These are phyloP conservation scores for Rhizopogon roseolus DNA, from an alignment of 768 basidiomycete genomes.

Conservation along the genomic window DNA sequence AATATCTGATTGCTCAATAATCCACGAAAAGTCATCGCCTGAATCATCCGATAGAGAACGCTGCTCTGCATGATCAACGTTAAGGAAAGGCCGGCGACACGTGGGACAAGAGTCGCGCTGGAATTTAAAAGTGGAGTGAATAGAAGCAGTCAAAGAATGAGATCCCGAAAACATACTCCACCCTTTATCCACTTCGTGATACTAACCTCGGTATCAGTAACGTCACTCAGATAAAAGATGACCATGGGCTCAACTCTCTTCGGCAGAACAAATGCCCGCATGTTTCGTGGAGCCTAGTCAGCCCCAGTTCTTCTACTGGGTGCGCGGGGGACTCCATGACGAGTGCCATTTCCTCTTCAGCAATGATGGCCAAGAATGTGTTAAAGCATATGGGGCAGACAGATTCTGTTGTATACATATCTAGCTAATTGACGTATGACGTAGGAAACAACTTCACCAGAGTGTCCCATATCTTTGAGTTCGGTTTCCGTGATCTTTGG, in stretches of 20 bases:
- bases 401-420: conserved; percentile 47
- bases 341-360: conserved; percentile 68
- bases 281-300: conserved; percentile 52
- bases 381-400: conserved; percentile 74
- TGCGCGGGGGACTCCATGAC: conserved; percentile 80
- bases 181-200: conserved; percentile 60
- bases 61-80: conserved; percentile 4
- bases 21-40: conserved; percentile 15
- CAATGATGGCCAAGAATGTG: conserved; percentile 59
- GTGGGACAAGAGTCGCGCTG: conserved; percentile 65
- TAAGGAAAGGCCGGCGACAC: conserved; percentile 49
- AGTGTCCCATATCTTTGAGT: conserved; percentile 40
- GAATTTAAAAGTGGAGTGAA: background rate
- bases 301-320: conserved; percentile 62
- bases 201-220: conserved; percentile 32
- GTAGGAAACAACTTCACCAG: conserved; percentile 28
- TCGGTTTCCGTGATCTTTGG: conserved; percentile 49
- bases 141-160: background rate
- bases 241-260: conserved; percentile 55
- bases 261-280: conserved; percentile 77
- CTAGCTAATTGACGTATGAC: background rate
- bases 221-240: conserved; percentile 3
- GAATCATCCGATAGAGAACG: background rate
- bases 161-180: conserved; percentile 37
- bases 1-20: conserved; percentile 13